Conservation (phyloP, 768 basidiomycete species). For the Kwoniella sp. region DNA sequence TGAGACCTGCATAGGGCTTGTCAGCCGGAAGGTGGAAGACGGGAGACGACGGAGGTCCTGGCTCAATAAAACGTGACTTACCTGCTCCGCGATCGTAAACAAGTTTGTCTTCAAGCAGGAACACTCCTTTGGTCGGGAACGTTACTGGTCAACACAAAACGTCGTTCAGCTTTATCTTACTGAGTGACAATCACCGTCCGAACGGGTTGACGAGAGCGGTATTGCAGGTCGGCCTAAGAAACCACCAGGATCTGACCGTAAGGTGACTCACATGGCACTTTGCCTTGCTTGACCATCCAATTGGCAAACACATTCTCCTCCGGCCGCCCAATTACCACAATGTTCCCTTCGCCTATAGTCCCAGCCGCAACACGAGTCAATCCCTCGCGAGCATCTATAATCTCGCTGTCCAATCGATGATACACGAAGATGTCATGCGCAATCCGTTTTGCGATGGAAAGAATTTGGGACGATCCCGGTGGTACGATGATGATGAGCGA, state of each 20-base stretch:
- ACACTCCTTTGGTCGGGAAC: constrained; percentile 37
- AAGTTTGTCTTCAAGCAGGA: constrained; percentile 29
- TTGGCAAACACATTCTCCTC: constrained; percentile 44
- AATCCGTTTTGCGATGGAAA: constrained; percentile 66
- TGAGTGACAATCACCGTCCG: constrained; percentile 42
- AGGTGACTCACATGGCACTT: constrained; percentile 67
- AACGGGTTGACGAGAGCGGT: too few relatives aligned
- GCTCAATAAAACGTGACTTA: constrained; percentile 3
- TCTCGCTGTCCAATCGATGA: constrained; percentile 70
- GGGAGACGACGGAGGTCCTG: background rate
- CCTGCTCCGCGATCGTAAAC: constrained; percentile 37
- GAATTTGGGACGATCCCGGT: background rate
- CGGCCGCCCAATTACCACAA: constrained; percentile 48
- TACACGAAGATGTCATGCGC: constrained; percentile 70
- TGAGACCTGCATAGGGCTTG: constrained; percentile 57
- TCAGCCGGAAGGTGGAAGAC: constrained; percentile 18
- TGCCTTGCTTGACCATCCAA: constrained; percentile 58
- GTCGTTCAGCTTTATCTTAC: constrained; percentile 21
- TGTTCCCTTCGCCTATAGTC: constrained; percentile 28
- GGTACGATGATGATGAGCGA: constrained; percentile 66
- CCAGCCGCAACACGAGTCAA: constrained; percentile 18
- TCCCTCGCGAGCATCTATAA: constrained; percentile 61
- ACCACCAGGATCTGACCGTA: too few relatives aligned
- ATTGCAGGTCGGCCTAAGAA: constrained; percentile 54
- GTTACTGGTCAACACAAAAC: constrained; percentile 16